A percentile compares a stretch with the other conserved stretches of the same genome.
These are phyloP conservation scores for Ophiosphaerella herpotricha DNA, from an alignment of 2,329 filamentous ascomycete species.

Conservation along the genomic window DNA sequence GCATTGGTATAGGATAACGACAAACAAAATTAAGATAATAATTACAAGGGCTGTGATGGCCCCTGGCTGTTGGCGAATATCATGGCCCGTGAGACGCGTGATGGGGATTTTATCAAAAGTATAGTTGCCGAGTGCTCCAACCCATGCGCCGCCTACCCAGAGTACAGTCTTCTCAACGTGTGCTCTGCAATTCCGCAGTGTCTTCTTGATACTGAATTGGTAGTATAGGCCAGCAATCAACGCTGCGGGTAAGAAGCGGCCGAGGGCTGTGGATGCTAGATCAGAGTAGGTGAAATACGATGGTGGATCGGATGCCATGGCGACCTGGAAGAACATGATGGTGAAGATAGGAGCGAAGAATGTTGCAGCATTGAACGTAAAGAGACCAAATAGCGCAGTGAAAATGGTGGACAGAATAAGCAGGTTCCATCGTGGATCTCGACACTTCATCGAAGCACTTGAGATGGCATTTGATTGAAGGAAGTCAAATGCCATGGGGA, in stretches of 20 bases:
- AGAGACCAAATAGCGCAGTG: conserved; percentile 35
- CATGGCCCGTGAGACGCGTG: conserved; percentile 42
- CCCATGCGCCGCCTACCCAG: conserved; percentile 44
- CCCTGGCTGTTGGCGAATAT: conserved; percentile 45
- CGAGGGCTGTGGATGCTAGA: conserved; percentile 37
- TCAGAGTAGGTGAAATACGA: conserved; percentile 34
- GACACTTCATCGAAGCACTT: conserved; percentile 27
- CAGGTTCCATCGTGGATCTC: conserved; percentile 41
- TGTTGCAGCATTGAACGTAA: conserved; percentile 33
- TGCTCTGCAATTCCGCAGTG: conserved; percentile 34
- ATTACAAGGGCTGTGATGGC: conserved; percentile 41
- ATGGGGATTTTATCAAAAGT: conserved; percentile 44
- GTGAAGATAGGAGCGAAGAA: conserved; percentile 15
- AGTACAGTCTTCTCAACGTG: conserved; percentile 44
- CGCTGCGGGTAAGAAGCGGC: conserved; percentile 41
- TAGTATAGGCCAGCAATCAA: conserved; percentile 39
- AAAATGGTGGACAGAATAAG: conserved; percentile 40
- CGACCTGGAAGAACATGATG: conserved; percentile 39
- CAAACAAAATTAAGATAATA: conserved; percentile 35
- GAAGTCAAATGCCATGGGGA: conserved; percentile 43
- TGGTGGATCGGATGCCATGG: conserved; percentile 44
- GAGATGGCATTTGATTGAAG: conserved; percentile 15
- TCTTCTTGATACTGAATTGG: conserved; percentile 31
- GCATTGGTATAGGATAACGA: conserved; percentile 36
- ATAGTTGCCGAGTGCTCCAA: conserved; percentile 39